Base-by-base conservation (phyloP, 208 protist genomes). In the Crithidia fasciculata region DNA sequence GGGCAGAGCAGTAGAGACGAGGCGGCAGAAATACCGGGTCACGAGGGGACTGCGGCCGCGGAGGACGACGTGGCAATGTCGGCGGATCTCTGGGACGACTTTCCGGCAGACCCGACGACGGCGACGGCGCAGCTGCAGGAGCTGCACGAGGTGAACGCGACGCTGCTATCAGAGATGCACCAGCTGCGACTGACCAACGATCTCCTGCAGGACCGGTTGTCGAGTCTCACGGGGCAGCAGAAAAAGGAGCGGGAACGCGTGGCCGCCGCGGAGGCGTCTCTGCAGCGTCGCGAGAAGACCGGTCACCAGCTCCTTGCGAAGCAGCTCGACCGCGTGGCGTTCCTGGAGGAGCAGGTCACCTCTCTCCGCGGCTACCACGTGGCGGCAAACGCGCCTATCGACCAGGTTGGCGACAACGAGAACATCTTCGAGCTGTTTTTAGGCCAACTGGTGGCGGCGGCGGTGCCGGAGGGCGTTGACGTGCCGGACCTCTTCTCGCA, bases 341-440 rank as follows among this genome's bases (percentile, higher is more conserved):
- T 97, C 60, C 80, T 97, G n/a, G 91, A 97, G 82, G 78, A 86
- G 3, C 93, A 96, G 69, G 91, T 97, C 50, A 86, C 66, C 37
- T 95, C 89, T 28, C 69, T 97, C 40, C 90, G 91, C 3, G 93
- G 91, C 18, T 93, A 95, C 70, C 80, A 84, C 43, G 88, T 97
- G 10, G 74, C 71, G 16, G 63, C 84, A 16, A 85, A 76, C 61
- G 65, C 76, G 13, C 75, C 89, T 8, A 62, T 94, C 15, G 70
- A 85, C 61, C 66, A 80, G 10, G 43, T 95, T 47, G 79, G 52
- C 6, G 61, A 66, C 43, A 81, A 73, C 9, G 91, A 96, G 58
- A 97, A 90, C 40, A 90, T 95, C 36, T 89, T 97, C 53, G 91
- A 97, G 82, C 83, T 97, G n/a, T 97, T 96, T 56, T 69, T 97